Base-by-base conservation (phyloP, 495 filamentous ascomycete species). In the Neurospora sp. region DNA sequence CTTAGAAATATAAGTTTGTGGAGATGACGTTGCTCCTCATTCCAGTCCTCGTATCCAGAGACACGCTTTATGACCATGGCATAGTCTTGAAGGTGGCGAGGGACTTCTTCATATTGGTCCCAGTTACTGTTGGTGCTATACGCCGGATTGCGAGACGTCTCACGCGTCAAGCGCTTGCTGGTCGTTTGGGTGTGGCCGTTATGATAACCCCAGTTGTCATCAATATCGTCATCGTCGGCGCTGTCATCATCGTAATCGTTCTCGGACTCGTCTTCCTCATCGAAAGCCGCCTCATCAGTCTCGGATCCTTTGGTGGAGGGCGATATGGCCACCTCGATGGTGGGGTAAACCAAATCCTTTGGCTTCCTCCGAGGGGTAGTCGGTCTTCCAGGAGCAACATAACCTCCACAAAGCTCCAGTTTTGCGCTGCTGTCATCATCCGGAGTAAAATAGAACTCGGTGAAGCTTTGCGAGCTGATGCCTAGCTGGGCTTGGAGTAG, bases 1-100 rank as follows among this genome's bases (percentile, higher is more conserved):
- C 77, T 76, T 73, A 81, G 72, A 68, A 73, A 79, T 38, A 78
- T 72, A 31, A 81, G 73, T 65, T 75, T 75, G 70, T 81, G 78
- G 2, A 81, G 53, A 40, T 76, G 77, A 9, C 35, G 71, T 48
- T 81, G 78, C 14, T 78, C 75, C 7, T 39, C 41, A 45, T 78
- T 80, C 79, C 79, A 81, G 10, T 71, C 38, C 10, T 76, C 71
- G 48, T 59, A 75, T 17, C 76, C 78, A 17, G 77, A 73, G 12
- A 81, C 35, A 27, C 45, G n/a, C n/a, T 35, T 59, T n/a, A 77
- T 16, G 1, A 22, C 12, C 9, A 40, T 39, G 3, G 73, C 59
- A 65, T 79, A 80, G 8, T 81, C 78, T 16, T 68, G 70, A 0
- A 76, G 45, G 35, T 69, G 22, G 6, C 69, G 48, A 1, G 78